These are phyloP conservation scores for Dothideomycetidae sp. DNA, from an alignment of 2,329 filamentous ascomycete genomes.

Conservation along the genomic window DNA sequence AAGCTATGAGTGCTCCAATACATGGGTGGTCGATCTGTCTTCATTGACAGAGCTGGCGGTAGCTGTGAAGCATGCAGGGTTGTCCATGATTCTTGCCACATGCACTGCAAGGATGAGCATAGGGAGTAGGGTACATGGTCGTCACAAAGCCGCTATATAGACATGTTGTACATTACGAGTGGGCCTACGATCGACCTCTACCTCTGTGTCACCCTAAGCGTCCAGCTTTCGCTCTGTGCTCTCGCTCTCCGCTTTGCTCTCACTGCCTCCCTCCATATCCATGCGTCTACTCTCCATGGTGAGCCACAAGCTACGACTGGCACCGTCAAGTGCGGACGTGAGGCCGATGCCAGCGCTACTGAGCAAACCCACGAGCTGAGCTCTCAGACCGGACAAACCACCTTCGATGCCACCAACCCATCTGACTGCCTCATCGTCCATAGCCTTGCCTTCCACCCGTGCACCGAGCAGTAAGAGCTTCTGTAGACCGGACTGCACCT, in stretches of 20 bases:
- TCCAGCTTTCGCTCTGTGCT: no score
- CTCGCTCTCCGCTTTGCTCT: constrained; percentile 16
- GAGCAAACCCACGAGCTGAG: constrained; percentile 67
- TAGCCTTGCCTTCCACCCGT: constrained; percentile 69
- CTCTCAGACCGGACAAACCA: constrained; percentile 64
- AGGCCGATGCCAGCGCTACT: constrained; percentile 66
- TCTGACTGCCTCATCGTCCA: constrained; percentile 57
- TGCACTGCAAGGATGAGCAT: no score
- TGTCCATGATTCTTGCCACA: no score
- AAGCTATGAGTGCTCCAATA: constrained; percentile 12
- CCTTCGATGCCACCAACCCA: constrained; percentile 68
- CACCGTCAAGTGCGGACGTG: constrained; percentile 63
- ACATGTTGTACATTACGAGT: no score
- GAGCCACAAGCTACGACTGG: constrained; percentile 70
- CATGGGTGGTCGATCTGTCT: no score
- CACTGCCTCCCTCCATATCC: constrained; percentile 62
- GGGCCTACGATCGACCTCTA: no score
- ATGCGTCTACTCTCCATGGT: constrained; percentile 70
- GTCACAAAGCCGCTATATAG: no score
- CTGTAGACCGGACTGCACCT: constrained; percentile 66
- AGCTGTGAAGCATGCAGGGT: no score
- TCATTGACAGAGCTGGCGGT: no score
- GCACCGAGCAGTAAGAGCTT: constrained; percentile 82
- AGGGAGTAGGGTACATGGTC: no score
- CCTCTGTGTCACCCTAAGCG: no score